Evolutionary conservation across 73 alveolate genomes (phyloP), one percentile per base, ranked within the genome.

Genomic region (Paramecium sonneborni): DNA sequence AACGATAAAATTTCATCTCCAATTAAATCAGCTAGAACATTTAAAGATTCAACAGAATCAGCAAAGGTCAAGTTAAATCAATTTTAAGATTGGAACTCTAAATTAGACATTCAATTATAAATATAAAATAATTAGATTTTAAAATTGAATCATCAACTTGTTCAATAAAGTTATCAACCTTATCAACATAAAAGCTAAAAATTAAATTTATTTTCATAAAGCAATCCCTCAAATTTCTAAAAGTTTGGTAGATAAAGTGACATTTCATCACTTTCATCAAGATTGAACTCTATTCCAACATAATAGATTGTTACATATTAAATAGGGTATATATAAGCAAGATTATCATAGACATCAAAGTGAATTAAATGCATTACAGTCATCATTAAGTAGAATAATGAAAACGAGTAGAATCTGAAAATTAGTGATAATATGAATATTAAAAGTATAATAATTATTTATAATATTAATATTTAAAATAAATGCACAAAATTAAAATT

Each of bases 91-190:
- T 79, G 90, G 90, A 44, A 79, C 44, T 79, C 70, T 24, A 79
- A 46, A 79, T 79, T 79, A 34, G 90, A 79, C 28, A 79, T 79
- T 23, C 48, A 79, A 79, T 34, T 79, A 23, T 12, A 79, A 79
- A 1, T 79, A 18, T 23, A 79, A 34, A 79, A 79, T 79, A 39
- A 38, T 21, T 38, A 8, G 34, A 79, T 79, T 24, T 23, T 30
- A 30, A 79, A 79, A 46, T 24, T 79, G 37, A 39, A 79, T 24
- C 18, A 39, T 46, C 28, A 62, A 62, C 44, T 62, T 2, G 7
- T 14, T 12, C 46, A 62, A 30, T 26, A 26, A 62, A 62, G 84
- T 62, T 62, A 62, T 32, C 20, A 62, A 26, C 44, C 39, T 11
- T 32, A 26, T 15, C 10, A 26, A 11, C 84, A 62, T 62, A 30